Evolutionary conservation across 2,329 filamentous ascomycete genomes (phyloP).

Genomic region (Bretziella fagacearum): DNA sequence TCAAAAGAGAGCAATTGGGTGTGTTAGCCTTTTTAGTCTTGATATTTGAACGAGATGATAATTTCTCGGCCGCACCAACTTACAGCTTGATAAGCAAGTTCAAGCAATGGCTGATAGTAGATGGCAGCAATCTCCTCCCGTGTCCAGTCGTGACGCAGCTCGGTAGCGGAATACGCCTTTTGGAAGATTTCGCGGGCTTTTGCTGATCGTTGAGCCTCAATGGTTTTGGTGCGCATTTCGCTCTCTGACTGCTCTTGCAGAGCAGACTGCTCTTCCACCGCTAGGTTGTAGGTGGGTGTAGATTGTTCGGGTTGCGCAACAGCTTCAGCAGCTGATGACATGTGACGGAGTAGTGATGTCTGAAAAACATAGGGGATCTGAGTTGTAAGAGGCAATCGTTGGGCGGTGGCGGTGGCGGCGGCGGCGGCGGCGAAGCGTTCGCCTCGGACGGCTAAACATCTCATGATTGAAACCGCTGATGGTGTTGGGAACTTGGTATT

Average conservation of each 20-base stretch:
- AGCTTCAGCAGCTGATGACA: slow-evolving; percentile 4
- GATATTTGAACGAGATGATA: too few species aligned
- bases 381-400: neutral
- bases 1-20: slow-evolving; percentile 9
- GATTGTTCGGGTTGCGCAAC: neutral
- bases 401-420: neutral
- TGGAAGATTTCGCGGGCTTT: slow-evolving; percentile 22
- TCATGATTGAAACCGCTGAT: too few species aligned
- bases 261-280: neutral
- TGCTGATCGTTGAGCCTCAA: neutral
- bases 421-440: neutral
- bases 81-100: slow-evolving; percentile 60
- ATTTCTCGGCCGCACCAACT: too few species aligned
- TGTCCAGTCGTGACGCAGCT: slow-evolving; percentile 59
- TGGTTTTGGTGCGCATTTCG: neutral
- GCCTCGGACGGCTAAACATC: too few species aligned
- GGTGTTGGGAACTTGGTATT: too few species aligned
- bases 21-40: too few species aligned
- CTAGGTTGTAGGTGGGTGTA: neutral
- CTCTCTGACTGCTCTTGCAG: neutral
- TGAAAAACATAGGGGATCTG: too few species aligned
- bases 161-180: slow-evolving; percentile 41
- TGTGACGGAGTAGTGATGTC: too few species aligned
- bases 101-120: slow-evolving; percentile 67
- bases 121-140: slow-evolving; percentile 65